phyloP scores from a whole-genome alignment of 2,329 filamentous ascomycete species.

The Nakataea oryzae region DNA sequence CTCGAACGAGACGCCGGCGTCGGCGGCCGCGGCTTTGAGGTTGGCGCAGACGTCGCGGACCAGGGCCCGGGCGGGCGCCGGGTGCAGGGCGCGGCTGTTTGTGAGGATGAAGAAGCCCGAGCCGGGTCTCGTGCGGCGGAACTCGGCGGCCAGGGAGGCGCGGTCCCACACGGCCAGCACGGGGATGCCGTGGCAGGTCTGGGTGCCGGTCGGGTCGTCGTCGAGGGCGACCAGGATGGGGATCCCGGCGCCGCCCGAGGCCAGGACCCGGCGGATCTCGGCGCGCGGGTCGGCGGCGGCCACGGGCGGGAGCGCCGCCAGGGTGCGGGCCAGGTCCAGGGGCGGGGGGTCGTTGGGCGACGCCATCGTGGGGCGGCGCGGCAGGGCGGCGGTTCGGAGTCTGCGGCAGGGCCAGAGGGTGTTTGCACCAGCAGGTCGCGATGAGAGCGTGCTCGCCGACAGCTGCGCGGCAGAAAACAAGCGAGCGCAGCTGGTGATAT shows the following conservation, averaged over 20 bases:
- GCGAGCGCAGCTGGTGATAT: too few relatives aligned
- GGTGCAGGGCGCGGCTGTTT: constrained; percentile 45
- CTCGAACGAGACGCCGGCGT: constrained; percentile 31
- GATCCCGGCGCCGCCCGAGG: constrained; percentile 4
- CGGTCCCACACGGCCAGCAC: constrained; percentile 44
- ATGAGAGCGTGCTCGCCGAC: too few relatives aligned
- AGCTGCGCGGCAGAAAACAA: too few relatives aligned
- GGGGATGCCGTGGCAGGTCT: constrained; percentile 47
- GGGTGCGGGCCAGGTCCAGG: background rate
- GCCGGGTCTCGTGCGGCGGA: constrained; percentile 21
- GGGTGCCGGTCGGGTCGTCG: constrained; percentile 49
- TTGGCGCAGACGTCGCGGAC: constrained; percentile 40
- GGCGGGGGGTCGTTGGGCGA: background rate
- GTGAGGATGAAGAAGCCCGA: constrained; percentile 50
- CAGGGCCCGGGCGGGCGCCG: constrained; percentile 32
- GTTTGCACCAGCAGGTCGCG: too few relatives aligned
- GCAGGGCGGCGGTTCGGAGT: background rate
- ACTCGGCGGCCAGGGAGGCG: constrained; percentile 29
- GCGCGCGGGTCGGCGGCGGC: background rate
- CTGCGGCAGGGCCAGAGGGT: background rate
- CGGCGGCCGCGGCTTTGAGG: constrained; percentile 29
- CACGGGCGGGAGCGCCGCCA: background rate
- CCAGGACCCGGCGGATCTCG: background rate
- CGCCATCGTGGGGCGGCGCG: background rate
- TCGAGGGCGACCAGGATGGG: constrained; percentile 32